A percentile compares a stretch with the other conserved stretches of the same genome.
These are phyloP conservation scores for Agrocybe chaxingu DNA, from an alignment of 768 basidiomycete genomes.

Conservation along the genomic window DNA sequence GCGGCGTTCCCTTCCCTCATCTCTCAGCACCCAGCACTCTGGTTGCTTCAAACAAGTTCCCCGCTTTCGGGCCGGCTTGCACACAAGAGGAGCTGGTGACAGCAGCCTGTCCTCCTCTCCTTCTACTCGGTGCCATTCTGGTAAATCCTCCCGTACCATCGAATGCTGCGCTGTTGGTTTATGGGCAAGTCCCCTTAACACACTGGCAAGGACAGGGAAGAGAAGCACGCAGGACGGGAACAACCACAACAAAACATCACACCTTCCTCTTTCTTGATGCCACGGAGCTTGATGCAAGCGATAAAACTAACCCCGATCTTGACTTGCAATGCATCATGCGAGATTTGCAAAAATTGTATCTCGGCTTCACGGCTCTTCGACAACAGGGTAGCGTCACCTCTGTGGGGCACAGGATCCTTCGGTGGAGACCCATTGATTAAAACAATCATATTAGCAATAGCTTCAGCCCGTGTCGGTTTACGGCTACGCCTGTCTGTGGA, in stretches of 20 bases:
- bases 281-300: slow-evolving; percentile 22
- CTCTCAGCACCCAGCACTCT: slow-evolving; percentile 19
- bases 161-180: slow-evolving; percentile 21
- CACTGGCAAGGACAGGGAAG: slow-evolving; percentile 26
- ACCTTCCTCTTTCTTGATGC: slow-evolving; percentile 29
- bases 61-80: slow-evolving; percentile 29
- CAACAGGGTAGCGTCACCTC: slow-evolving; percentile 21
- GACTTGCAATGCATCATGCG: slow-evolving; percentile 19
- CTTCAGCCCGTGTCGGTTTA: slow-evolving; percentile 24
- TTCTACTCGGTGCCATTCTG: slow-evolving; percentile 26
- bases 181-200: slow-evolving; percentile 17
- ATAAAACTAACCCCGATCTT: slow-evolving; percentile 19
- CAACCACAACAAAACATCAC: slow-evolving; percentile 4
- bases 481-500: slow-evolving; percentile 23
- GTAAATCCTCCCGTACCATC: slow-evolving; percentile 26
- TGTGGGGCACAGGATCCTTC: slow-evolving; percentile 34
- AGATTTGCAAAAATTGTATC: slow-evolving; percentile 27
- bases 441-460: slow-evolving; percentile 23
- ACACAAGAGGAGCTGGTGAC: slow-evolving; percentile 32
- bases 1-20: slow-evolving; percentile 24
- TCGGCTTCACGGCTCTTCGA: slow-evolving; percentile 20
- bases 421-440: slow-evolving; percentile 31
- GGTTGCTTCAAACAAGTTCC: slow-evolving; percentile 27
- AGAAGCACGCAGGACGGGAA: slow-evolving; percentile 13
- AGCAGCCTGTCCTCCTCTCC: slow-evolving; percentile 25